A percentile compares a stretch with the other conserved stretches of the same genome.
phyloP scores from a whole-genome alignment of 2,329 filamentous ascomycete genomes.

The Pyrenochaeta sp. region DNA sequence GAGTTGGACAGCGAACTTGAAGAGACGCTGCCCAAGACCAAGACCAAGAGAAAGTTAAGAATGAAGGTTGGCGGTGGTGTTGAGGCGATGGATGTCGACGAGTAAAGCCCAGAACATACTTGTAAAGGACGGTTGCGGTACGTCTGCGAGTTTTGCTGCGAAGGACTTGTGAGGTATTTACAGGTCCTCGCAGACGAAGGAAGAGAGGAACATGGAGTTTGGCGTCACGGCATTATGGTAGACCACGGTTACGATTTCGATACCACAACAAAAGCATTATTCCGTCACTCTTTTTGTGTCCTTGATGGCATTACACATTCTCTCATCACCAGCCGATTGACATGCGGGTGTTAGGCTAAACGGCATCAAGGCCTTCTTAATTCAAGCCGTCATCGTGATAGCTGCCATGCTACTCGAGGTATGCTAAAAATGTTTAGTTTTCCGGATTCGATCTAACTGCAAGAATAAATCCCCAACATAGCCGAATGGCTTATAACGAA shows the following conservation, averaged over 20 bases:
- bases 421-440: background rate
- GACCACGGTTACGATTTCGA: conserved; percentile 34
- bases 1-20: conserved; percentile 49
- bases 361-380: no score
- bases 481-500: background rate
- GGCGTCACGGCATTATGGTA: conserved; percentile 32
- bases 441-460: background rate
- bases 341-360: no score
- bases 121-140: background rate
- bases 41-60: conserved; percentile 59
- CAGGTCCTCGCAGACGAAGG: background rate
- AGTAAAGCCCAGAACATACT: conserved; percentile 11
- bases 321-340: background rate
- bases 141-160: background rate
- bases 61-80: conserved; percentile 56
- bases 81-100: conserved; percentile 60
- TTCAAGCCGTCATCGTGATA: background rate
- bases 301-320: background rate
- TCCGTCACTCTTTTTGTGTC: background rate
- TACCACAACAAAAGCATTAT: conserved; percentile 37
- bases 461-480: background rate
- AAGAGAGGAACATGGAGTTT: conserved; percentile 29
- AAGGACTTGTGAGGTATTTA: background rate
- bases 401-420: background rate
- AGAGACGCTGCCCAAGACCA: conserved; percentile 48